These are phyloP conservation scores for Ophiocordyceps camponoti-leonardi DNA, from an alignment of 2,329 filamentous ascomycete species.

Conservation along the genomic window DNA sequence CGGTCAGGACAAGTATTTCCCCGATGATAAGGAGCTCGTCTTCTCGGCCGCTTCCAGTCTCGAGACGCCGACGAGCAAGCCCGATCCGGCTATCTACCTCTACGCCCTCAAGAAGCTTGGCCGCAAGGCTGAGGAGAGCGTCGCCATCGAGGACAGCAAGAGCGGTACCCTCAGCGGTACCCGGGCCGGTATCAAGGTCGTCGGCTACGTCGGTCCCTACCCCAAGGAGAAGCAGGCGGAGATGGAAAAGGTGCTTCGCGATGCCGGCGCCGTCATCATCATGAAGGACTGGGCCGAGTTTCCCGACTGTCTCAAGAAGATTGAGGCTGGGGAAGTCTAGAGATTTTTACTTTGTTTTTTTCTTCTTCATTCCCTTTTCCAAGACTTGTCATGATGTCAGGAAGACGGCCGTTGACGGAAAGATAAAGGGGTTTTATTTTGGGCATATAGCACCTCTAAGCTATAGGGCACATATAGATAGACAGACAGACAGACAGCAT, in stretches of 20 bases:
- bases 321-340: constrained; percentile 22
- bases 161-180: constrained; percentile 60
- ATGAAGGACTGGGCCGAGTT: constrained; percentile 45
- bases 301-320: constrained; percentile 25
- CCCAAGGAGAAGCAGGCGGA: constrained; percentile 39
- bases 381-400: background rate
- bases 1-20: constrained; percentile 64
- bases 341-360: background rate
- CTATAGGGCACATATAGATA: constrained; percentile 4
- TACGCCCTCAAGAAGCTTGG: constrained; percentile 58
- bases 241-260: constrained; percentile 44
- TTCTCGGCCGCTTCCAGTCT: constrained; percentile 73
- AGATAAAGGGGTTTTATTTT: background rate
- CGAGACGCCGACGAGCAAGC: constrained; percentile 69
- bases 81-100: constrained; percentile 77
- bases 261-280: constrained; percentile 44
- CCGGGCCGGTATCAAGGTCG: constrained; percentile 60
- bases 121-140: constrained; percentile 51
- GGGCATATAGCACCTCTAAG: background rate
- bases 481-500: constrained; percentile 4
- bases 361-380: background rate
- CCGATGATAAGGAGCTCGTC: constrained; percentile 41
- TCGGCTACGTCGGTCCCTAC: constrained; percentile 78
- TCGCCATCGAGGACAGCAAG: constrained; percentile 81
- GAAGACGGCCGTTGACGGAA: background rate